Base-by-base conservation (phyloP, 2,329 filamentous ascomycete species). In the Penicillium sp. region DNA sequence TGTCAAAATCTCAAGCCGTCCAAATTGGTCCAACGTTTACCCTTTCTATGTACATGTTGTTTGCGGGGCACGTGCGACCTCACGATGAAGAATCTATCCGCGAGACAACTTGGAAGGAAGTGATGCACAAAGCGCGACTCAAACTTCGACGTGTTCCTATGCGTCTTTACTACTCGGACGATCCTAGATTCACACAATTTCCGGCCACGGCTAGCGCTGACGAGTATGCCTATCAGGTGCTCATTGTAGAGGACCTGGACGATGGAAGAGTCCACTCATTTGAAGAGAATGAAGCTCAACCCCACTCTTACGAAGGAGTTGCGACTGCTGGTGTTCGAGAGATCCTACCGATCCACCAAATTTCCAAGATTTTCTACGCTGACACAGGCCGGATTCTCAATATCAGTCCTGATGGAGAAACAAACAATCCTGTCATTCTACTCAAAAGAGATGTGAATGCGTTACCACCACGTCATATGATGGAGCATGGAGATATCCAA, bases 21-120 rank as follows among this genome's bases (percentile, higher is more conserved):
- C 92, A 97, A 68, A 89, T 97, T 55, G 94, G 94, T 0, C 92
- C 93, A 0, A 85, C 87, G 0, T 97, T 97, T 67, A 88, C 85
- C 0, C 73, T 97, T 7, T 96, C 92, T 0, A 77, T 97, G 62
- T 99, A 97, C 73, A 97, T 97, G 92, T 82, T 97, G 0, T 99
- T 97, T 66, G 81, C 87, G 2, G 89, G 91, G 1, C 92, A 97
- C 71, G 79, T 87, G 39, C 75, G 83, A 34, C 76, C 80, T 2
- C 79, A 82, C 16, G 78, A 83, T 63, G 74, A 85, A 74, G 73
- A 85, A 70, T 75, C 83, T 64, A 64, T 87, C 61, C 69, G 89
- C 75, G 74, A 87, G 75, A 79, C 91, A 0, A 89, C 92, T 0
- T 97, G 94, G 94, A 94, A 97, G 70, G 93, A 99, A 71, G 92